Conservation (phyloP, 2,329 filamentous ascomycete genomes). For the Cladobotryum mycophilum region DNA sequence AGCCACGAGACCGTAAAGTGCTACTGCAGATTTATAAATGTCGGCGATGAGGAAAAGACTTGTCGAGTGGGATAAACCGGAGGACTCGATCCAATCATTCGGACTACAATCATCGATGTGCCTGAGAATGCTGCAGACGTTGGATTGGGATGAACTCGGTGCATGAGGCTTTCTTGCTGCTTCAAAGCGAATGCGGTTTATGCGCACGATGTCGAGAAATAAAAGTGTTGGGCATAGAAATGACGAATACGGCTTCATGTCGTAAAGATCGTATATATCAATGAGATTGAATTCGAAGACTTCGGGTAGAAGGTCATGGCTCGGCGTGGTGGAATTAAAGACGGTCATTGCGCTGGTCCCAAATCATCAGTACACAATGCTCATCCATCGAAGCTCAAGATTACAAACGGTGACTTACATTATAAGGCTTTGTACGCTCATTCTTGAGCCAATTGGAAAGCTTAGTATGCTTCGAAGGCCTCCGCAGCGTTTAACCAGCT, state of each 20-base stretch:
- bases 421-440: constrained; percentile 8
- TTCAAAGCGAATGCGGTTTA: constrained; percentile 5
- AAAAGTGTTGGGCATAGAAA: constrained; percentile 8
- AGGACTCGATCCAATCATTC: background rate
- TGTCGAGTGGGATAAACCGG: background rate
- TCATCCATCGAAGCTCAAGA: too few relatives aligned
- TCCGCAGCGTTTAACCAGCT: constrained; percentile 7
- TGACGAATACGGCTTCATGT: constrained; percentile 1
- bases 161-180: background rate
- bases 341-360: constrained; percentile 3
- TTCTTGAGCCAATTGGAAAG: background rate
- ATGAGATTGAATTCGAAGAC: constrained; percentile 6
- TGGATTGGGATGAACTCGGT: background rate
- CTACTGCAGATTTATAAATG: constrained; percentile 8
- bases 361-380: too few relatives aligned
- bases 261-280: constrained; percentile 7
- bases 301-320: background rate
- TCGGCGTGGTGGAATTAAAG: constrained; percentile 9
- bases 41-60: constrained; percentile 1
- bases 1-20: constrained; percentile 3
- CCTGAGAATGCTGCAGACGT: constrained; percentile 1
- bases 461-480: constrained; percentile 5
- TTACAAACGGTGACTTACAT: constrained; percentile 1
- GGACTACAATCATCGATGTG: constrained; percentile 2
- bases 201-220: constrained; percentile 8